Evolutionary conservation across 106 monocot species (phyloP), one percentile per base, ranked within the genome.

Genomic region (Posidonia australis): DNA sequence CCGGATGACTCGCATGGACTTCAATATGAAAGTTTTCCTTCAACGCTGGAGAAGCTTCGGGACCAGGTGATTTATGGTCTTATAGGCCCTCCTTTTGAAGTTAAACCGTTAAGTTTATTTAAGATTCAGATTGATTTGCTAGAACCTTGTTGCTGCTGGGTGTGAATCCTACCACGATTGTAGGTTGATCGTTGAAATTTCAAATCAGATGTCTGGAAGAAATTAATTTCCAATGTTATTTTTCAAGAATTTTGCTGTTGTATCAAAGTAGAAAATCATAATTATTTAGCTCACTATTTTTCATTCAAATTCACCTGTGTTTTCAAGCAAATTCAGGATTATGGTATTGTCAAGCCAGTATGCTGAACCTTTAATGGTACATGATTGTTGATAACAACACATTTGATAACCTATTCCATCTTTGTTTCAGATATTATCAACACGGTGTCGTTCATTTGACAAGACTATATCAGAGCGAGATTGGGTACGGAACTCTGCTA

Each of bases 401-500:
- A 36, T 4, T 36, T 36, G 36, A 36, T 36, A 36, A 13, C 29
- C 13, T 5, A 0, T 53, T 10, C 19, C 53, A 4, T 22, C 23
- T 67, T 41, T 54, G 30, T 41, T 49, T 23, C 21, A 74, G 74
- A 49, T 74, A 48, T 41, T 74, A 18, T 67, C 74, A 19, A 49
- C 66, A 29, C 46, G 66, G 9, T 17, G 30, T 20, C 66, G 23
- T 17, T 41, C 58, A 12, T 74, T 74, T 46, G 20, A 66, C 41
- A 74, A 51, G 44, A 10, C 66, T 5, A 55, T 74, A 16, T 32
- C 58, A 23, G 74, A 74, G 59, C 51, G 58, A 25, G 65, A 73
- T 13, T 73, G 65, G 73, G 65, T 73, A 55, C 24, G 65, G 20
- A 73, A 73, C 64, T 58, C 66, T 60, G 74, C 74, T 32, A 67